phyloP scores from a whole-genome alignment of 805 yeast genomes.

The Teunomyces panamensis region DNA sequence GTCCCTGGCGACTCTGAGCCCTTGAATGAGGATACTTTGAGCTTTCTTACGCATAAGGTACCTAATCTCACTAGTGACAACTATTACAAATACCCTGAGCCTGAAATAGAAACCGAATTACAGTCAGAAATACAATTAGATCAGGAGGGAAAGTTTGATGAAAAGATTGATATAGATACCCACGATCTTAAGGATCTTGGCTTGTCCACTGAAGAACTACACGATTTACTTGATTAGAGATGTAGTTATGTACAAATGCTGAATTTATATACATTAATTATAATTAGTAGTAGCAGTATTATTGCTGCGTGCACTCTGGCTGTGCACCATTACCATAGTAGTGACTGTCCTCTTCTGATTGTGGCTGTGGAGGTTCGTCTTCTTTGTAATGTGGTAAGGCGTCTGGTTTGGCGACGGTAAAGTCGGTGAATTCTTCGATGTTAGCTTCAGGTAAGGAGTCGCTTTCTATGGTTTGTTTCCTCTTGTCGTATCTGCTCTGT shows the following conservation, averaged over 20 bases:
- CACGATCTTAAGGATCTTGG: constrained; percentile 22
- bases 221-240: constrained; percentile 32
- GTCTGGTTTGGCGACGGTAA: constrained; percentile 21
- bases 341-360: constrained; percentile 11
- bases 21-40: constrained; percentile 24
- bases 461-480: constrained; percentile 21
- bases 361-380: constrained; percentile 10
- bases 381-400: constrained; percentile 32
- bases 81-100: constrained; percentile 8
- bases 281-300: background rate
- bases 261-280: background rate
- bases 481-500: constrained; percentile 19
- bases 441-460: constrained; percentile 35
- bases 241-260: constrained; percentile 13
- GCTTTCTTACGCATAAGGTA: constrained; percentile 19
- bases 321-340: constrained; percentile 17
- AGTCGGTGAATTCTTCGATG: constrained; percentile 36
- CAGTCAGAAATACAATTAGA: constrained; percentile 11
- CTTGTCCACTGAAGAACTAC: constrained; percentile 30
- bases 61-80: constrained; percentile 18
- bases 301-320: constrained; percentile 38
- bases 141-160: constrained; percentile 9
- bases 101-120: constrained; percentile 12
- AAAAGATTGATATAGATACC: constrained; percentile 2
- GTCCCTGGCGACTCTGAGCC: constrained; percentile 47